Base-by-base conservation (phyloP, 2,329 filamentous ascomycete species). In the Lasiodiplodia sp. region DNA sequence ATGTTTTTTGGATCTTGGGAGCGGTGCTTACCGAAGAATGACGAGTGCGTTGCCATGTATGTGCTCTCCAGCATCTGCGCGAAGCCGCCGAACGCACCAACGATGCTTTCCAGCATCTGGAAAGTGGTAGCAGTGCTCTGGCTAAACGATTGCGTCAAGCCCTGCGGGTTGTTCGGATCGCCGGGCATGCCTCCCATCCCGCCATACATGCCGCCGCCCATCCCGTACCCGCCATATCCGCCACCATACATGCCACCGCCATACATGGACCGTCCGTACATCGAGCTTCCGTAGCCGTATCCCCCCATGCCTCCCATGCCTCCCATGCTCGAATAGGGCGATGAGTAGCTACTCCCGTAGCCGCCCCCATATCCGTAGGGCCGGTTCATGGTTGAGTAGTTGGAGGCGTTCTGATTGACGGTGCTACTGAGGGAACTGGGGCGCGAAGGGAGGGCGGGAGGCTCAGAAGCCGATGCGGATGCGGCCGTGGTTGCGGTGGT, bases 11-110 rank as follows among this genome's bases (percentile, higher is more conserved):
- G 31, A 3, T 12, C 28, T 25, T 14, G 25, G 2, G 38, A 4
- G 18, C 18, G n/a, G 64, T 16, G 82, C 91, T 75, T 87, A 97
- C 94, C 94, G 76, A 98, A 99, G 81, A 99, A 99, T 66, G 93
- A 97, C 6, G 94, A 97, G 81, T 99, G 96, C 0, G 96, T 99
- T 37, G 96, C 96, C 96, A 99, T 99, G 76, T 97, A 99, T 12
- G 96, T 98, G 84, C 96, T 98, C 83, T 99, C 96, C 34, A 99
- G 87, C 96, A 99, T 99, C 84, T 99, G 96, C 14, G 96, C 93
- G 78, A 99, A 98, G 0, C 96, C 96, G 23, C 94, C 94, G 84
- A 99, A 99, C 2, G 96, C 94, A 28, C 93, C 93, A 16, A 99
- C 96, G 69, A 99, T 92, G 74, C 94, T 96, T 83, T 99, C 96